phyloP scores from a whole-genome alignment of 441 rosid species.

The Adansonia madagascariensis region DNA sequence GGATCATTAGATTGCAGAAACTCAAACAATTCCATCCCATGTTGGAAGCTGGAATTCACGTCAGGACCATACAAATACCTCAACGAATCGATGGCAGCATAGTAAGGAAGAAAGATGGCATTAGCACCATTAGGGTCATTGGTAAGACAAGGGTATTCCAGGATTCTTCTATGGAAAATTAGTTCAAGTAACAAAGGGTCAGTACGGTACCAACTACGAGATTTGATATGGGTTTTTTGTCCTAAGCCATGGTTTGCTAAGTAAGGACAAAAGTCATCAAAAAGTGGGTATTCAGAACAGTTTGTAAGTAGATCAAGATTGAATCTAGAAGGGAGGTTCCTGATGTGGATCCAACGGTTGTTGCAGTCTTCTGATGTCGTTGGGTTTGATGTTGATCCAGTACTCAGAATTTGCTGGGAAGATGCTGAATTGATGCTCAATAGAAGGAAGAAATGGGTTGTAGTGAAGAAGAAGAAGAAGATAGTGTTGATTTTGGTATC shows the following conservation, averaged over 20 bases:
- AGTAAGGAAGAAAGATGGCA: constrained; percentile 84
- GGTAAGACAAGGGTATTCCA: constrained; percentile 84
- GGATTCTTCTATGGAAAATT: constrained; percentile 75
- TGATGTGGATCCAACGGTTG: constrained; percentile 84
- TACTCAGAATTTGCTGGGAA: constrained; percentile 36
- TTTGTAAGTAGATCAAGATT: constrained; percentile 81
- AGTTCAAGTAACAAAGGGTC: constrained; percentile 80
- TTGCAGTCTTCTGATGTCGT: constrained; percentile 45
- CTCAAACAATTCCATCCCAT: constrained; percentile 66
- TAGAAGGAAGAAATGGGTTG: constrained; percentile 24
- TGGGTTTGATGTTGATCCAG: constrained; percentile 22
- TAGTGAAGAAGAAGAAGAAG: constrained; percentile 10
- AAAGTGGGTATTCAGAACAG: constrained; percentile 70
- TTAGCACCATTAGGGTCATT: constrained; percentile 66
- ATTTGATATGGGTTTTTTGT: constrained; percentile 70
- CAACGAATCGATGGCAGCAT: constrained; percentile 73
- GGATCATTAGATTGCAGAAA: constrained; percentile 48
- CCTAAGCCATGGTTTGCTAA: constrained; percentile 87
- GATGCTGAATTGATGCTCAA: constrained; percentile 26
- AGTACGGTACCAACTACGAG: constrained; percentile 84
- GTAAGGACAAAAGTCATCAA: constrained; percentile 69
- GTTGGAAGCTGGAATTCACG: constrained; percentile 63
- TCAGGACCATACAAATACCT: constrained; percentile 80
- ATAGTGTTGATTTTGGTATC: neutral
- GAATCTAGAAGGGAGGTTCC: constrained; percentile 71